Conservation (phyloP, 2,329 filamentous ascomycete genomes). For the Aspergillus sp. region DNA sequence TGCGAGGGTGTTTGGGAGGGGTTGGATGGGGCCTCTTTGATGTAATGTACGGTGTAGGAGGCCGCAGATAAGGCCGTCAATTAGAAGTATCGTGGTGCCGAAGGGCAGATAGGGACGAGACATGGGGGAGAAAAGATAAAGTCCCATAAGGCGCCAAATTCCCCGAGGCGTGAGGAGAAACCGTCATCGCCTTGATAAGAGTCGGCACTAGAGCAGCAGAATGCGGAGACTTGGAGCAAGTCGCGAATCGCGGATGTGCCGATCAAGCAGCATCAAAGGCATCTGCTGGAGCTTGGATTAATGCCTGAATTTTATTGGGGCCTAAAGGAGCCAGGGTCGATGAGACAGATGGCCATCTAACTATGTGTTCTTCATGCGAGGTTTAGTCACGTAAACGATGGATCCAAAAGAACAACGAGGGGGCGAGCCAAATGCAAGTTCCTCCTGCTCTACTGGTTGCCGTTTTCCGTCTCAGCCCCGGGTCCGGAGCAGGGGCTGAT, state of each 20-base stretch:
- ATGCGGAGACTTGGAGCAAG: constrained; percentile 27
- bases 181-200: constrained; percentile 22
- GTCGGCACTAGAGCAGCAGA: constrained; percentile 18
- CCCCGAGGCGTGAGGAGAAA: constrained; percentile 24
- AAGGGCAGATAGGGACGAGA: constrained; percentile 15
- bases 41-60: background rate
- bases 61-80: constrained; percentile 19
- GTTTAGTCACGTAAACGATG: constrained; percentile 13
- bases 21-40: background rate
- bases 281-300: constrained; percentile 16
- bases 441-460: background rate
- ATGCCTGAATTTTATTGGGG: constrained; percentile 10
- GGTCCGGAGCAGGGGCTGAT: background rate
- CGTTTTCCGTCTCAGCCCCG: background rate
- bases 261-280: constrained; percentile 13
- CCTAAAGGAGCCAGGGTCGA: constrained; percentile 3
- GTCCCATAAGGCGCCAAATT: constrained; percentile 12
- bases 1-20: background rate
- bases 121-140: constrained; percentile 21
- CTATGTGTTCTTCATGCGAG: constrained; percentile 11
- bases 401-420: constrained; percentile 7
- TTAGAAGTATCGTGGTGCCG: constrained; percentile 4
- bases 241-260: constrained; percentile 22
- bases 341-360: background rate
- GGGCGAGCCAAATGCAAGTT: background rate